Evolutionary conservation across 2,329 filamentous ascomycete genomes (phyloP), one percentile per base, ranked within the genome.

Genomic region (Diaporthe citrichinensis): DNA sequence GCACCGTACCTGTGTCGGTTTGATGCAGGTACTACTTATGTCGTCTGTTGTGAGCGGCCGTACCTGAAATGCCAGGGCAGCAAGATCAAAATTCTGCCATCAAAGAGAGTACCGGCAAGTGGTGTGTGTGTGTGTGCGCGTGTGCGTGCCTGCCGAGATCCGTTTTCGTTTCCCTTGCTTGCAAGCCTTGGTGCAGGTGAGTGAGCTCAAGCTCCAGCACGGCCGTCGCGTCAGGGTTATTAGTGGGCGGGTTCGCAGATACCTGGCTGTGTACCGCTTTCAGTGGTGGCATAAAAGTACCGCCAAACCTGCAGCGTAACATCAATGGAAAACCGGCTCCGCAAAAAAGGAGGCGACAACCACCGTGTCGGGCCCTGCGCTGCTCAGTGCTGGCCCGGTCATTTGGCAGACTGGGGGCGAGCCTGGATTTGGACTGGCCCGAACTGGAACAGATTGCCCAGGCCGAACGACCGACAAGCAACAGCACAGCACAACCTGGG

Each of bases 271-370:
- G 17, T 17, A 55, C 31, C 31, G 20, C 14, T 25, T 57, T 28
- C 23, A 14, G 7, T 12, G 31, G 20, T 28, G 17, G 15, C 10
- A 12, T 17, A 20, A n/a, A 62, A 61, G 74, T 76, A 76, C 34
- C 46, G 23, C 28, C 44, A 59, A 44, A 67, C 65, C 34, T 49
- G 72, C 51, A 46, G 57, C 74, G 41, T 74, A 76, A 71, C 74
- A 75, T 34, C 25, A 20, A 55, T 58, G 17, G 53, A 49, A 62
- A 58, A 25, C 39, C 61, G 62, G 73, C 59, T 71, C 72, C 67
- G 67, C 72, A 69, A 74, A 68, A 71, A 76, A 72, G 72, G 59
- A 76, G 72, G 68, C 73, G 62, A 71, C 73, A 71, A 74, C 67
- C 58, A 72, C 36, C 36, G 74, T 44, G 74, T 55, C 34, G 71